Evolutionary conservation across 805 yeast species (phyloP).

Genomic region (Zygotorulaspora sp.): DNA sequence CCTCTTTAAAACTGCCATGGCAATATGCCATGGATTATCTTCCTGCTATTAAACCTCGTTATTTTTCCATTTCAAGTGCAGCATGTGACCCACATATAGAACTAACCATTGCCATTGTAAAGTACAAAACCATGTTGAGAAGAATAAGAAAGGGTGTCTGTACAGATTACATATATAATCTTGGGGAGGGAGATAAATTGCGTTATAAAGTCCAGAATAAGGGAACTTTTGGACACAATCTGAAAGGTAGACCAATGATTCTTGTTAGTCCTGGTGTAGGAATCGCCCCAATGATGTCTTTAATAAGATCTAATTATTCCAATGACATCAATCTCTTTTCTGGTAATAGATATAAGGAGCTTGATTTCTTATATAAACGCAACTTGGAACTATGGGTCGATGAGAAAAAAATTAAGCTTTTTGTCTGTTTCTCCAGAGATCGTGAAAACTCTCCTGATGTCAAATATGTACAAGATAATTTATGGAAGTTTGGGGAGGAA

Average conservation of each 20-base stretch:
- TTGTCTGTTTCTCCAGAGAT: slow-evolving; percentile 49
- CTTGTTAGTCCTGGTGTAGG: slow-evolving; percentile 95
- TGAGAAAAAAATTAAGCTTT: slow-evolving; percentile 38
- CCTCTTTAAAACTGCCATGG: slow-evolving; percentile 67
- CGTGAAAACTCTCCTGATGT: slow-evolving; percentile 36
- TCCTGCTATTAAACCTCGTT: slow-evolving; percentile 75
- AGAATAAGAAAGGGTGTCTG: slow-evolving; percentile 77
- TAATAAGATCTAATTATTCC: slow-evolving; percentile 44
- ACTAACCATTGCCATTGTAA: slow-evolving; percentile 77
- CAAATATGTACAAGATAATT: slow-evolving; percentile 74
- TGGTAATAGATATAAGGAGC: slow-evolving; percentile 64
- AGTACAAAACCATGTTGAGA: slow-evolving; percentile 76
- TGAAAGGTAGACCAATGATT: slow-evolving; percentile 52
- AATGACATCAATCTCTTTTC: slow-evolving; percentile 50
- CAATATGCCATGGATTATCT: slow-evolving; percentile 71
- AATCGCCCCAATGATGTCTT: slow-evolving; percentile 81
- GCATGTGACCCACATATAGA: slow-evolving; percentile 47
- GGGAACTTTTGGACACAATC: slow-evolving; percentile 16
- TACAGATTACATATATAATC: slow-evolving; percentile 62
- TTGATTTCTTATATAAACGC: slow-evolving; percentile 64
- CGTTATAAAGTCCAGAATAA: slow-evolving; percentile 50
- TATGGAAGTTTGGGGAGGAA: slow-evolving; percentile 47
- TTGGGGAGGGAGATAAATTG: slow-evolving; percentile 47
- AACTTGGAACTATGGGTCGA: slow-evolving; percentile 43
- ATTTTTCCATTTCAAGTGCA: slow-evolving; percentile 76